Evolutionary conservation across 2,329 filamentous ascomycete species (phyloP).

Genomic region (Ascosphaera aggregata): DNA sequence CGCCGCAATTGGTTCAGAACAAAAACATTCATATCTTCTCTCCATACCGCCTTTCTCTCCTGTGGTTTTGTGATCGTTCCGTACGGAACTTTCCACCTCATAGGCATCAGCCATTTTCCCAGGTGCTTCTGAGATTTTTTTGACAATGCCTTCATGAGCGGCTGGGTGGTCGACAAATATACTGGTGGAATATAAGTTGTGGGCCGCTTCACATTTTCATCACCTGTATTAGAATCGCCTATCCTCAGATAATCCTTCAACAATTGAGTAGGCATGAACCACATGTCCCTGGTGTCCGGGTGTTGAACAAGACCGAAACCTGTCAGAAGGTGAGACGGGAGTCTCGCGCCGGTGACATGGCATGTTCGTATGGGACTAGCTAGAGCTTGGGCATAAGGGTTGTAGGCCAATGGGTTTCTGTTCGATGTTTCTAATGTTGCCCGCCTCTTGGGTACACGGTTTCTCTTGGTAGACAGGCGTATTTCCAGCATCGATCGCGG

Average conservation of each 20-base stretch:
- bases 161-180: not conserved
- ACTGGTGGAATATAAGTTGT: not conserved
- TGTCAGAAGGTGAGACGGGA: constrained; percentile 13
- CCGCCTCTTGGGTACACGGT: constrained; percentile 8
- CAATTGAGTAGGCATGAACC: constrained; percentile 14
- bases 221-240: constrained; percentile 1
- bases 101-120: constrained; percentile 11
- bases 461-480: not conserved
- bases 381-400: constrained; percentile 19
- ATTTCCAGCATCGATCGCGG: not conserved
- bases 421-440: constrained; percentile 9
- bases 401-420: constrained; percentile 11
- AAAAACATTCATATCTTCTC: constrained; percentile 23
- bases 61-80: constrained; percentile 10
- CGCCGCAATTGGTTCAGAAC: constrained; percentile 16
- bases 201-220: not conserved
- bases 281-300: constrained; percentile 9
- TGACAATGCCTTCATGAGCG: not conserved
- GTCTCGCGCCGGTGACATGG: constrained; percentile 10
- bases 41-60: constrained; percentile 19
- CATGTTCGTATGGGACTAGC: constrained; percentile 16
- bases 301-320: constrained; percentile 15
- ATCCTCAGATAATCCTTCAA: constrained; percentile 12
- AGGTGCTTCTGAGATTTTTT: constrained; percentile 4
- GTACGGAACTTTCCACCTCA: constrained; percentile 13